A percentile compares a stretch with the other conserved stretches of the same genome.
Conservation (phyloP, 2,329 filamentous ascomycete species). For the Blastomyces parvus region DNA sequence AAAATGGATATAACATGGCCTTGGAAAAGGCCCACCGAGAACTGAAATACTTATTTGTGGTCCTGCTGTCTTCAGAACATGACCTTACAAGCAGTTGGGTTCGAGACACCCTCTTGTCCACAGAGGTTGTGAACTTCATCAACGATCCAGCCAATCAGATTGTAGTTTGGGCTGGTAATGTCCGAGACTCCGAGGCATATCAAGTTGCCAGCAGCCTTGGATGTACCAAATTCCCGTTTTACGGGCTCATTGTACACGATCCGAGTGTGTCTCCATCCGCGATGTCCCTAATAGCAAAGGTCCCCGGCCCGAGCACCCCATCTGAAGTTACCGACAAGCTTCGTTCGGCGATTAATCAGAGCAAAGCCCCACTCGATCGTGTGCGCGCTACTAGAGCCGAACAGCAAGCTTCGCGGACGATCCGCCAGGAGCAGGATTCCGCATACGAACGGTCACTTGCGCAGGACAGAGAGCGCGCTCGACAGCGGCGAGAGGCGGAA, state of each 20-base stretch:
- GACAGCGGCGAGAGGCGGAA: conserved; percentile 66
- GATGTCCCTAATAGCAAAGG: conserved; percentile 80
- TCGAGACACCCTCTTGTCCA: conserved; percentile 67
- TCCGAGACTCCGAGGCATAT: conserved; percentile 87
- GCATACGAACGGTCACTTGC: conserved; percentile 90
- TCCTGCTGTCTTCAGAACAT: conserved; percentile 85
- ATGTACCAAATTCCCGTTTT: conserved; percentile 88
- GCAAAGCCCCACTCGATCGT: conserved; percentile 63
- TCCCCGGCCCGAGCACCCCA: conserved; percentile 62
- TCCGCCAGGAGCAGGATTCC: conserved; percentile 81
- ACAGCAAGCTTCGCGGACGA: conserved; percentile 67
- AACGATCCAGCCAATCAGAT: conserved; percentile 68
- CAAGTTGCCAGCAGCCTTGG: conserved; percentile 80
- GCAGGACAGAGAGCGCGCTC: conserved; percentile 73
- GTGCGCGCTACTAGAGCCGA: conserved; percentile 68
- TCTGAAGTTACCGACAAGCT: conserved; percentile 67
- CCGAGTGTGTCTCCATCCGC: conserved; percentile 72
- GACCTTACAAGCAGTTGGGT: conserved; percentile 81
- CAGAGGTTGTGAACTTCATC: conserved; percentile 64
- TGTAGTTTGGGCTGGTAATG: conserved; percentile 84
- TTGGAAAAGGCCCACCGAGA: conserved; percentile 84
- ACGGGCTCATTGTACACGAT: conserved; percentile 75
- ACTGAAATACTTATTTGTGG: conserved; percentile 79
- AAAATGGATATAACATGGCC: conserved; percentile 84
- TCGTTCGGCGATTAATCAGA: conserved; percentile 60